Conservation (phyloP, 805 yeast species). For the Komagataella pseudopastoris region DNA sequence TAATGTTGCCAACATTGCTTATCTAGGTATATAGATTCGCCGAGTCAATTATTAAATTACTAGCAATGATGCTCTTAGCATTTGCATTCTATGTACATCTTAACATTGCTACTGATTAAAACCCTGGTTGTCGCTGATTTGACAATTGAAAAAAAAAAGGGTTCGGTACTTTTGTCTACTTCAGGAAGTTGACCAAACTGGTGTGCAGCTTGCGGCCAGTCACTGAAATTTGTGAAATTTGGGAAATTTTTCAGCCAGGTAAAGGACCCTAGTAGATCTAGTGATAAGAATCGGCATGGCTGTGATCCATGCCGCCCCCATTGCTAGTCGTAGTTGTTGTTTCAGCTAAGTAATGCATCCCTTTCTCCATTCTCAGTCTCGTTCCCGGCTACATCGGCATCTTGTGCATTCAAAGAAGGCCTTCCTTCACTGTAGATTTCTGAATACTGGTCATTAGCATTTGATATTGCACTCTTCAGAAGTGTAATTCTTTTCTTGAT, state of each 20-base stretch:
- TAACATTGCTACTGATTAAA: neutral
- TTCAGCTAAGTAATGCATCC: neutral
- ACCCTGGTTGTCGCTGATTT: neutral
- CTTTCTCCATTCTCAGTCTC: neutral
- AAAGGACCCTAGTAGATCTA: neutral
- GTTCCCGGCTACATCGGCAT: neutral
- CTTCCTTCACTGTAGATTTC: neutral
- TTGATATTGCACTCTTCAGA: neutral
- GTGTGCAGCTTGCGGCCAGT: neutral
- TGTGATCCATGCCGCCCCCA: neutral
- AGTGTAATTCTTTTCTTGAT: constrained; percentile 25
- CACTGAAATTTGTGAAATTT: neutral
- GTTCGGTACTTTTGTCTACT: neutral
- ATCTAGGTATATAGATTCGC: neutral
- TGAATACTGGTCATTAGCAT: neutral
- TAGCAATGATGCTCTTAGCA: neutral
- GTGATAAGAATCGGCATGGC: neutral
- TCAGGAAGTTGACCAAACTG: neutral
- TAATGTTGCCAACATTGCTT: neutral
- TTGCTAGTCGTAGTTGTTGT: neutral
- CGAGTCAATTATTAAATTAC: neutral
- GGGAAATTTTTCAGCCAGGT: neutral
- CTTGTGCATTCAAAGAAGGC: neutral
- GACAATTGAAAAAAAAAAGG: neutral
- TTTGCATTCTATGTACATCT: neutral